Percentiles rank a stretch among this genome's conserved stretches.
Evolutionary conservation across 192 early-diverging fungal genomes (phyloP).

Genomic region (Dissophora globulifera): DNA sequence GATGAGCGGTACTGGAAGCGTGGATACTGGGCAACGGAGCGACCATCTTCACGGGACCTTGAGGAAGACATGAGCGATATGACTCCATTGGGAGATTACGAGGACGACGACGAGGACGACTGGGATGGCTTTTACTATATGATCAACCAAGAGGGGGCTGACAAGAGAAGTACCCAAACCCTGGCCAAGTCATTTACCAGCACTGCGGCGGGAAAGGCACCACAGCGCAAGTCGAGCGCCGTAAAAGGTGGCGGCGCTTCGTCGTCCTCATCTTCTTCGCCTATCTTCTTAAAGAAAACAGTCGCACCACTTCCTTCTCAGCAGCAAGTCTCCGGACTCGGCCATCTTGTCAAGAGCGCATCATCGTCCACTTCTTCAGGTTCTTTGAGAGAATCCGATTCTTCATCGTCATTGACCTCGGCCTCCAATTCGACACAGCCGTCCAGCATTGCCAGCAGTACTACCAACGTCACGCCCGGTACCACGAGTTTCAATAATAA

Average conservation of each 20-base stretch:
- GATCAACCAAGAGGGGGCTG: slow-evolving; percentile 33
- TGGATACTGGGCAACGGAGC: slow-evolving; percentile 37
- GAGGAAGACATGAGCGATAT: neutral
- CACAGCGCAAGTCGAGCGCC: slow-evolving; percentile 12
- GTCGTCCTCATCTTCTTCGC: neutral
- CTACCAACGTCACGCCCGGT: too few species aligned
- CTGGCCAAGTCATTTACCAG: neutral
- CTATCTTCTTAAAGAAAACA: too few species aligned
- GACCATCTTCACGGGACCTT: neutral
- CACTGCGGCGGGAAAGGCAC: slow-evolving; percentile 1
- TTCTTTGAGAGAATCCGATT: too few species aligned
- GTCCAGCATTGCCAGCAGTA: neutral
- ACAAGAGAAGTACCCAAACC: neutral
- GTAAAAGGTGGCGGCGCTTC: slow-evolving; percentile 3
- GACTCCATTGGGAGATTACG: neutral
- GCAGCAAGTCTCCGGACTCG: too few species aligned
- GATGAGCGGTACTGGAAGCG: slow-evolving; percentile 51
- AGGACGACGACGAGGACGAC: slow-evolving; percentile 24
- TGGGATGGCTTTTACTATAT: slow-evolving; percentile 52
- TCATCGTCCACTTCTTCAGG: too few species aligned
- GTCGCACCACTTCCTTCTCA: too few species aligned
- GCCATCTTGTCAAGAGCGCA: neutral
- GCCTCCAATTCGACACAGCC: too few species aligned
- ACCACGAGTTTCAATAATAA: too few species aligned
- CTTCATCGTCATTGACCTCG: neutral